Evolutionary conservation across 176 grass and related monocot species (phyloP).

Genomic region (Tuctoria greenei): DNA sequence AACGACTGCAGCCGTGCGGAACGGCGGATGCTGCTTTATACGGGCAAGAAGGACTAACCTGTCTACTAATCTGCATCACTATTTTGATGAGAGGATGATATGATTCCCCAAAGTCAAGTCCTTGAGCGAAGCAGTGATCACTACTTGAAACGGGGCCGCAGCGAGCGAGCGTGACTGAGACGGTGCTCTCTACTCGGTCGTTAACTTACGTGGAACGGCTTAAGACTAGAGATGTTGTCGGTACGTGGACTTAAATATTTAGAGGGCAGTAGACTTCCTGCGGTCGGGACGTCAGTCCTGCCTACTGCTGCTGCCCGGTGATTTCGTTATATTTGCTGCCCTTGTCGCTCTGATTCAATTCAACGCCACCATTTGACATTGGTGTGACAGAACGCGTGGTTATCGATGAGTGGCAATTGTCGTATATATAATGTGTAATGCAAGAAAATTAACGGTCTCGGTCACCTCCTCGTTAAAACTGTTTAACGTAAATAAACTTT

Average conservation of each 20-base stretch:
- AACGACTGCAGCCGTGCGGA: background rate
- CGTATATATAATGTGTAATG: background rate
- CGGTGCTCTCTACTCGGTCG: constrained; percentile 16
- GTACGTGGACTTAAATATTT: background rate
- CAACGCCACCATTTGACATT: background rate
- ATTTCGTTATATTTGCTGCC: background rate
- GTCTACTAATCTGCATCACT: background rate
- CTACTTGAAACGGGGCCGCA: constrained; percentile 1
- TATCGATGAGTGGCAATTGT: too few relatives aligned
- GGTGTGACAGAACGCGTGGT: too few relatives aligned
- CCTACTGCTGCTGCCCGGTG: background rate
- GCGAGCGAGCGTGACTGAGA: constrained; percentile 7
- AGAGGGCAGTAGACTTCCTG: constrained; percentile 11
- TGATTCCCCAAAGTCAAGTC: constrained; percentile 1
- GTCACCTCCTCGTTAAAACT: background rate
- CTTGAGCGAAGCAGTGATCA: background rate
- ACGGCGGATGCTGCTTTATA: constrained; percentile 17
- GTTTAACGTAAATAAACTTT: too few relatives aligned
- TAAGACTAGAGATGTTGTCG: background rate
- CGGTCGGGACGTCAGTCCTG: background rate
- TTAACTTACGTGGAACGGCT: constrained; percentile 39
- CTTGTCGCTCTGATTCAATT: background rate
- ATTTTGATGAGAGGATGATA: background rate
- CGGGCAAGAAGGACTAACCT: background rate
- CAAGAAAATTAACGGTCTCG: background rate